Evolutionary conservation across 768 basidiomycete genomes (phyloP).

Genomic region (Rickenella mellea): DNA sequence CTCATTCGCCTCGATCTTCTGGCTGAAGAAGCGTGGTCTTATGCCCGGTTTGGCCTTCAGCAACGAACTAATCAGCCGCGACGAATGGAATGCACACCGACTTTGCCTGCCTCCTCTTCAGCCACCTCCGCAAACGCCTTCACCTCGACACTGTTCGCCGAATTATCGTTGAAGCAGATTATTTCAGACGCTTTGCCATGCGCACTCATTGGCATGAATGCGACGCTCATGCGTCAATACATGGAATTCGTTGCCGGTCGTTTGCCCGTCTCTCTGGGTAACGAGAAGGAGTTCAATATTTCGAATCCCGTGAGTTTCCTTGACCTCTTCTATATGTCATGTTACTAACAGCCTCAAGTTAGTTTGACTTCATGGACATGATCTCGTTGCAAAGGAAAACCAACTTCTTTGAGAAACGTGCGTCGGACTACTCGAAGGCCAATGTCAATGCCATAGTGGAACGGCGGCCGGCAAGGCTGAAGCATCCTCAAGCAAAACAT

Average conservation of each 20-base stretch:
- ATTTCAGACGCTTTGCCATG: conserved; percentile 30
- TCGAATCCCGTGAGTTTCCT: no score
- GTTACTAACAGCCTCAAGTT: conserved; percentile 17
- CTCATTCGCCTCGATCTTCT: conserved; percentile 45
- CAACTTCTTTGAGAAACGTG: conserved; percentile 41
- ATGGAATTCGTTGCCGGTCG: conserved; percentile 36
- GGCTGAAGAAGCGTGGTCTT: conserved; percentile 45
- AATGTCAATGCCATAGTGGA: no score
- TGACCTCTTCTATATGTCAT: conserved; percentile 18
- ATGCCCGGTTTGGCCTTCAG: conserved; percentile 49
- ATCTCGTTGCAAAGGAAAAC: conserved; percentile 40
- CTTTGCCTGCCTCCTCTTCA: conserved; percentile 45
- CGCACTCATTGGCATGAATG: conserved; percentile 42
- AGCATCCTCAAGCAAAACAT: no score
- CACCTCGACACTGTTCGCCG: conserved; percentile 33
- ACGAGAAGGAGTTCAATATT: conserved; percentile 32
- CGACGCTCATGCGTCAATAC: conserved; percentile 38
- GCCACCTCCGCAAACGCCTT: conserved; percentile 39
- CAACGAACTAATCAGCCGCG: conserved; percentile 48
- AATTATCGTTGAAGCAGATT: conserved; percentile 36
- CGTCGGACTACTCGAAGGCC: conserved; percentile 17
- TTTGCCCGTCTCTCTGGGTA: conserved; percentile 39
- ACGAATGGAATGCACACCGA: conserved; percentile 49
- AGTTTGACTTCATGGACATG: conserved; percentile 36
- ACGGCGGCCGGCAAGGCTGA: no score